Evolutionary conservation across 768 basidiomycete genomes (phyloP).

Genomic region (Mycena belliarum): DNA sequence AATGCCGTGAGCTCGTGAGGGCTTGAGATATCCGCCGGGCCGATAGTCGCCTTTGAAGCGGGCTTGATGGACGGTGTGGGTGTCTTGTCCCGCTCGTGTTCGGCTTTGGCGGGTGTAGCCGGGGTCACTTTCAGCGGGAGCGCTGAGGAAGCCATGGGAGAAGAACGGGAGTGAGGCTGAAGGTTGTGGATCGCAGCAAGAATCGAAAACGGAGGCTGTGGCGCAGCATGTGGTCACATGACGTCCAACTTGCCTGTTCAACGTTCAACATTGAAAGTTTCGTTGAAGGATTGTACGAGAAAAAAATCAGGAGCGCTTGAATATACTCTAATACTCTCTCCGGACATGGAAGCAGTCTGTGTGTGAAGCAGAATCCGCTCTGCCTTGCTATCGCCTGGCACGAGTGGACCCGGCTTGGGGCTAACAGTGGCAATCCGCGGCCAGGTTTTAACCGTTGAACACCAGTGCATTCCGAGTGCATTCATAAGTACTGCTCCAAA

Average conservation of each 20-base stretch:
- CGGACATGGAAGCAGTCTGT: too few species aligned
- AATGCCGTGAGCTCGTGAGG: conserved; percentile 95
- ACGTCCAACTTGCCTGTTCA: too few species aligned
- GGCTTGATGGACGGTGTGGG: conserved; percentile 46
- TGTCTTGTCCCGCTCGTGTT: conserved; percentile 52
- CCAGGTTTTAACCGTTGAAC: too few species aligned
- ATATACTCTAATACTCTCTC: too few species aligned
- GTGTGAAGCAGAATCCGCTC: too few species aligned
- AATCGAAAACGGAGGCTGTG: not conserved
- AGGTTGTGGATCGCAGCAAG: conserved; percentile 6
- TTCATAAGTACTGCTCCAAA: too few species aligned
- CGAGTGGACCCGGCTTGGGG: too few species aligned
- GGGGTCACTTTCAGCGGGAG: conserved; percentile 63
- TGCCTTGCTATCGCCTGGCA: not conserved
- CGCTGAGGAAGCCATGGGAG: conserved; percentile 50
- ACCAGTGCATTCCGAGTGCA: too few species aligned
- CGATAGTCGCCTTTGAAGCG: conserved; percentile 40
- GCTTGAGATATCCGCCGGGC: conserved; percentile 74
- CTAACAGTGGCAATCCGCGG: too few species aligned
- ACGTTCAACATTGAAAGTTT: too few species aligned
- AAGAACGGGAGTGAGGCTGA: not conserved
- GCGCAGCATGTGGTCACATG: not conserved
- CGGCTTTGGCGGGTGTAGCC: conserved; percentile 53
- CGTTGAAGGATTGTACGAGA: too few species aligned
- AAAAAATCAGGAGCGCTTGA: too few species aligned